Evolutionary conservation across 352 stramenopile species (phyloP), one percentile per base, ranked within the genome.

Genomic region (Saprolegnia parasitica): DNA sequence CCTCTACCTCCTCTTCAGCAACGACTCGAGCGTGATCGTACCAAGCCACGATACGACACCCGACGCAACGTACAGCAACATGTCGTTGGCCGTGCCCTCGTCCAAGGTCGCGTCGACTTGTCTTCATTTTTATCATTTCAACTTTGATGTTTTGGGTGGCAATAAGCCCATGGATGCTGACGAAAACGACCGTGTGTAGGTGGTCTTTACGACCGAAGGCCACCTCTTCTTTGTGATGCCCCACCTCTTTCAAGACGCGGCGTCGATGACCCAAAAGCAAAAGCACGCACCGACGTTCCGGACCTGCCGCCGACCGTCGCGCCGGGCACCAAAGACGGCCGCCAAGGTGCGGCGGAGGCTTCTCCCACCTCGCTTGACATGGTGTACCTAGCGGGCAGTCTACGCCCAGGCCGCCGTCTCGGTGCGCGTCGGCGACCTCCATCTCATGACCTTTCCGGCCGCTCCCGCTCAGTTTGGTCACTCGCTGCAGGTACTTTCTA

Each of bases 1-100:
- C 74, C 73, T 99, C 18, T 99, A 98, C 78, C 73, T 99, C 35
- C 91, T 98, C 26, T 99, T 99, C 79, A 97, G 98, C 60, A 92
- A 98, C 35, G 81, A 91, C 39, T 78, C 80, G 9, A 74, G 88
- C 61, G 76, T 90, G 52, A 87, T 92, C 71, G 81, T 91, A 24
- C 84, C 87, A 65, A 5, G 73, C 77, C 24, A 11, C 52, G 10
- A 60, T n/a, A n/a, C n/a, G n/a, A n/a, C n/a, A n/a, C n/a, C n/a
- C 75, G n/a, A 60, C 42, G n/a, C n/a, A n/a, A n/a, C n/a, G n/a
- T n/a, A n/a, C n/a, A n/a, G n/a, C n/a, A n/a, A n/a, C n/a, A n/a
- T n/a, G n/a, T n/a, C n/a, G n/a, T n/a, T n/a, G n/a, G n/a, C n/a
- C n/a, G n/a, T n/a, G n/a, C n/a, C n/a, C n/a, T n/a, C n/a, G n/a